phyloP scores from a whole-genome alignment of 1,139 yeast genomes.

The Yamadazyma kanchanaburiensis region DNA sequence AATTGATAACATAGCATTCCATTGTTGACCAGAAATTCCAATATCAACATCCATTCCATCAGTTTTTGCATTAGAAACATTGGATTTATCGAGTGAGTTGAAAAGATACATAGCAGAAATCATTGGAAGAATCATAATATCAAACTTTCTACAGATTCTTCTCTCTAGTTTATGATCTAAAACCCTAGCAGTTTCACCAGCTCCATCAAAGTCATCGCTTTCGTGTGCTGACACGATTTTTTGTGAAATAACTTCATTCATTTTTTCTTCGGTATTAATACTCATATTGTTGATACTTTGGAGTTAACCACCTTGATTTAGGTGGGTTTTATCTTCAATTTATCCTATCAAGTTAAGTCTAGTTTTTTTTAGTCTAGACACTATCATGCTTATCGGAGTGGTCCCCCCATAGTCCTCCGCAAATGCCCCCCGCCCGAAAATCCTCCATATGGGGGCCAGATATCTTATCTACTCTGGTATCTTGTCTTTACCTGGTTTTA shows the following conservation, averaged over 20 bases:
- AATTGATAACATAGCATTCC: constrained; percentile 27
- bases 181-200: constrained; percentile 8
- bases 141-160: constrained; percentile 29
- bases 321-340: too few species aligned
- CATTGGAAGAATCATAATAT: constrained; percentile 27
- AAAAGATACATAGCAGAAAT: constrained; percentile 25
- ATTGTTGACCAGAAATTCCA: constrained; percentile 23
- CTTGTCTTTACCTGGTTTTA: too few species aligned
- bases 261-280: constrained; percentile 6
- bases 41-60: constrained; percentile 24
- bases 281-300: too few species aligned
- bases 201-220: constrained; percentile 11
- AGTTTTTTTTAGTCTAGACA: too few species aligned
- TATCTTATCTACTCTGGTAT: too few species aligned
- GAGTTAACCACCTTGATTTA: too few species aligned
- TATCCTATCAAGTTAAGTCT: too few species aligned
- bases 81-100: constrained; percentile 27
- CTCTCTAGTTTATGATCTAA: constrained; percentile 19
- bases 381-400: too few species aligned
- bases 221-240: constrained; percentile 8
- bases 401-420: too few species aligned
- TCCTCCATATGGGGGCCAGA: too few species aligned
- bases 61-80: constrained; percentile 27
- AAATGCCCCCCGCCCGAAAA: too few species aligned
- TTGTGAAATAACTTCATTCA: constrained; percentile 10